A percentile compares a stretch with the other conserved stretches of the same genome.
Evolutionary conservation across 768 basidiomycete genomes (phyloP).

Genomic region (Boletus pseudopeckii): DNA sequence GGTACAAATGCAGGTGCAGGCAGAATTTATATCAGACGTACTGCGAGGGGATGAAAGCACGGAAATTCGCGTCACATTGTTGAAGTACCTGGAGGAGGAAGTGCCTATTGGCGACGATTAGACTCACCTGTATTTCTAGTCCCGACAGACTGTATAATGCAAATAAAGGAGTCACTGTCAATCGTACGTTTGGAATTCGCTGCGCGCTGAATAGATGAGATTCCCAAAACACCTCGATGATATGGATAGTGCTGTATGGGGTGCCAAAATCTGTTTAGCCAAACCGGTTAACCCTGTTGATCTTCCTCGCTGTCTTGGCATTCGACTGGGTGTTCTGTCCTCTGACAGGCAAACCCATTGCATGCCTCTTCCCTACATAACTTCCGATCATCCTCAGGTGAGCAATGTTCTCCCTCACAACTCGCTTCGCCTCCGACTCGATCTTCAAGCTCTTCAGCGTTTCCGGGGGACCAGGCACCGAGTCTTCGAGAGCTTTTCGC

Average conservation of each 20-base stretch:
- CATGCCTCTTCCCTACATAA: conserved; percentile 90
- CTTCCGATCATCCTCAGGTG: conserved; percentile 94
- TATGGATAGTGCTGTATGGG: conserved; percentile 11
- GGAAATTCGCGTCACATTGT: conserved; percentile 85
- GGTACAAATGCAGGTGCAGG: conserved; percentile 96
- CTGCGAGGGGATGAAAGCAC: conserved; percentile 92
- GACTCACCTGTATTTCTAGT: conserved; percentile 26
- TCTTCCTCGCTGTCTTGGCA: conserved; percentile 83
- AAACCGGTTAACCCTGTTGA: conserved; percentile 79
- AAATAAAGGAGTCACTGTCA: neutral
- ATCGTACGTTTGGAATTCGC: neutral
- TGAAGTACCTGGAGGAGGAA: conserved; percentile 95
- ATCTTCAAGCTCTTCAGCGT: conserved; percentile 73
- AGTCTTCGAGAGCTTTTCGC: conserved; percentile 30
- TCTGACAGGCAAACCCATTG: conserved; percentile 89
- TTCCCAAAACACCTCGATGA: neutral
- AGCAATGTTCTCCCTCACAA: conserved; percentile 85
- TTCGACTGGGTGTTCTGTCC: conserved; percentile 93
- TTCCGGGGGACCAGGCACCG: conserved; percentile 46
- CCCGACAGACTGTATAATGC: conserved; percentile 2
- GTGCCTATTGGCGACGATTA: conserved; percentile 91
- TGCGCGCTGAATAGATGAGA: neutral
- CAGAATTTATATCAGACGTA: conserved; percentile 84
- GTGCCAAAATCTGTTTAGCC: conserved; percentile 24
- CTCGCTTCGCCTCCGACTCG: conserved; percentile 80